These are phyloP conservation scores for Herpotrichia juniperi DNA, from an alignment of 2,329 filamentous ascomycete species.

Conservation along the genomic window DNA sequence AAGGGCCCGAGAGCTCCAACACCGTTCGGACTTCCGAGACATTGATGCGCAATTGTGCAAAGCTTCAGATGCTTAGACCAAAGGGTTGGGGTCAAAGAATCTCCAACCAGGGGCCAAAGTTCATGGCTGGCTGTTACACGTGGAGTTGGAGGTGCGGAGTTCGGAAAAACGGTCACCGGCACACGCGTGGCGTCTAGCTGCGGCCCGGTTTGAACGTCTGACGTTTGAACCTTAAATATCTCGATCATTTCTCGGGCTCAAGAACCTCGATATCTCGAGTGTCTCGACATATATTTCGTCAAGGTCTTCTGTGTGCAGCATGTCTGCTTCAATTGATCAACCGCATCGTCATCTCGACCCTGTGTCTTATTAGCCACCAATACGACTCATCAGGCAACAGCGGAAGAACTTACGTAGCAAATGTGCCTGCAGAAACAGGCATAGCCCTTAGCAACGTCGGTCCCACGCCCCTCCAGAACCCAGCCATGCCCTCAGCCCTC, in stretches of 20 bases:
- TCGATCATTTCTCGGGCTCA: neutral
- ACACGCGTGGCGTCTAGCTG: neutral
- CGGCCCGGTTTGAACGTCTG: neutral
- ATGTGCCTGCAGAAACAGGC: slow-evolving; percentile 97
- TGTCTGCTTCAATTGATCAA: slow-evolving; percentile 40
- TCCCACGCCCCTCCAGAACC: slow-evolving; percentile 94
- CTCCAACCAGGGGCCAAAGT: too few relatives aligned
- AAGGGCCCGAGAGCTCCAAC: too few relatives aligned
- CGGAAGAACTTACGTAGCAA: slow-evolving; percentile 68
- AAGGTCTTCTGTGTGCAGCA: neutral
- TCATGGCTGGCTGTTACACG: too few relatives aligned
- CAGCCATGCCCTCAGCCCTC: slow-evolving; percentile 74
- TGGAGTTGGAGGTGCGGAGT: too few relatives aligned
- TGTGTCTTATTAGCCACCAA: slow-evolving; percentile 14
- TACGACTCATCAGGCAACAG: neutral
- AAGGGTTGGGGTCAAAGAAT: too few relatives aligned
- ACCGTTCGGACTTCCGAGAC: too few relatives aligned
- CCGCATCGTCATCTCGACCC: slow-evolving; percentile 43
- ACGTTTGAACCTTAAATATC: neutral
- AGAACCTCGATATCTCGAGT: neutral
- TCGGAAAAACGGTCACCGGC: too few relatives aligned
- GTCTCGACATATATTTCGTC: neutral
- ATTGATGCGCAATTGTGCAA: too few relatives aligned
- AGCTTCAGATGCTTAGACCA: too few relatives aligned
- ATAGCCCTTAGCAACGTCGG: slow-evolving; percentile 93